A percentile compares a stretch with the other conserved stretches of the same genome.
Evolutionary conservation across 2,329 filamentous ascomycete genomes (phyloP).

Genomic region (Mariannaea elegans): DNA sequence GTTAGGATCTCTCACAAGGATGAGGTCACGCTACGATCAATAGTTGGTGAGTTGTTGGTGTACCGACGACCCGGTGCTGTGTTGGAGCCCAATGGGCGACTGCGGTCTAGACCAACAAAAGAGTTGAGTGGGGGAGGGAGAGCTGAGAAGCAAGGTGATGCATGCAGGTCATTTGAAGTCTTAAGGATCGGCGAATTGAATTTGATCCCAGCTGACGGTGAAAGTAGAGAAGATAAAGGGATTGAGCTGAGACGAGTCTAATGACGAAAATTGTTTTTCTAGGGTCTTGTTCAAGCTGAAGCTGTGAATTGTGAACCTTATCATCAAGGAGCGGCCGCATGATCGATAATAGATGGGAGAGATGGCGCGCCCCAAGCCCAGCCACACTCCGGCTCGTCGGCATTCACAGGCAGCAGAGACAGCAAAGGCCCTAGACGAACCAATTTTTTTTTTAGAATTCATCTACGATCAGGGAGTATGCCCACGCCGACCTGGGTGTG

Average conservation of each 20-base stretch:
- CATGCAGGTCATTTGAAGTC: neutral
- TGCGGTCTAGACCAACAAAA: neutral
- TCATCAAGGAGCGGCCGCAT: neutral
- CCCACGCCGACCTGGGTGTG: too few relatives aligned
- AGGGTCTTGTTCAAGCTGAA: neutral
- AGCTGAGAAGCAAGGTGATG: neutral
- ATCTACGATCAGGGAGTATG: too few relatives aligned
- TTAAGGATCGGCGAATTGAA: neutral
- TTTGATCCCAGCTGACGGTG: too few relatives aligned
- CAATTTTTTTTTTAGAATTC: too few relatives aligned
- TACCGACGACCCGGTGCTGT: neutral
- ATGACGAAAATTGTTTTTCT: too few relatives aligned
- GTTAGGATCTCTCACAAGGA: neutral
- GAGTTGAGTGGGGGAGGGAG: neutral
- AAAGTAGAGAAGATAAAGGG: neutral
- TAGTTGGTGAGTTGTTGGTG: too few relatives aligned
- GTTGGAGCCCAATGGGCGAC: neutral
- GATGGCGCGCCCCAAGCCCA: neutral
- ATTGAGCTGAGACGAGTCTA: neutral
- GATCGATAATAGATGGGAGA: neutral
- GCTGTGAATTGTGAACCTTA: neutral
- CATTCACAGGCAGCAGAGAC: neutral
- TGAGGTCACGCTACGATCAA: neutral
- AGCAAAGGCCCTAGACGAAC: neutral
- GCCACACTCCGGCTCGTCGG: conserved; percentile 12